Percentiles rank a stretch among this genome's conserved stretches.
phyloP scores from a whole-genome alignment of 2,329 filamentous ascomycete genomes.

The Rachicladosporium sp. region DNA sequence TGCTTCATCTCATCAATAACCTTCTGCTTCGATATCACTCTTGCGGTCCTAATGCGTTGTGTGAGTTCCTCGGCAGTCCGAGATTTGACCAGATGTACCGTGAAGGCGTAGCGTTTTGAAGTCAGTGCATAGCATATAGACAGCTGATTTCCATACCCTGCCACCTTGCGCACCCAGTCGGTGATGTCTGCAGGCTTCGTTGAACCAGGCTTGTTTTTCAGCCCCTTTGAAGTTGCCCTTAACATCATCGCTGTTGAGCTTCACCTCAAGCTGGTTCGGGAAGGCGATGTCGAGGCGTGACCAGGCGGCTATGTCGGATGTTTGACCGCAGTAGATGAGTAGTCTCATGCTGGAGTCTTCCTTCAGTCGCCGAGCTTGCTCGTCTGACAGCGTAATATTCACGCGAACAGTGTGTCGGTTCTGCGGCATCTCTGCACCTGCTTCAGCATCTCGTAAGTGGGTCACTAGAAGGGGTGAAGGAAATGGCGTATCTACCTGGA shows the following conservation, averaged over 20 bases:
- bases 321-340: slow-evolving; percentile 68
- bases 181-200: slow-evolving; percentile 92
- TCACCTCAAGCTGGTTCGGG: slow-evolving; percentile 83
- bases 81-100: slow-evolving; percentile 63
- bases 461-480: slow-evolving; percentile 8
- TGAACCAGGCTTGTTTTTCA: slow-evolving; percentile 93
- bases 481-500: slow-evolving; percentile 47
- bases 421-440: slow-evolving; percentile 41
- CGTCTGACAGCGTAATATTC: slow-evolving; percentile 44
- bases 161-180: slow-evolving; percentile 54
- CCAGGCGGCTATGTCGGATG: slow-evolving; percentile 42
- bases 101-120: slow-evolving; percentile 52
- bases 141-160: slow-evolving; percentile 61
- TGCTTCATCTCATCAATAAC: slow-evolving; percentile 72
- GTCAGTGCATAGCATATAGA: slow-evolving; percentile 89
- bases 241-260: slow-evolving; percentile 75
- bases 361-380: slow-evolving; percentile 43
- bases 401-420: slow-evolving; percentile 48
- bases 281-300: slow-evolving; percentile 62
- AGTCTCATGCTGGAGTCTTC: slow-evolving; percentile 53
- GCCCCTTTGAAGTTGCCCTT: slow-evolving; percentile 81
- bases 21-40: slow-evolving; percentile 64
- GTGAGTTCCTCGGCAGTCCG: slow-evolving; percentile 62
- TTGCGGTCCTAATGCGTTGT: slow-evolving; percentile 49
- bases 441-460: slow-evolving; percentile 21